Evolutionary conservation across 2,329 filamentous ascomycete species (phyloP).

Genomic region (Venturia effusa): DNA sequence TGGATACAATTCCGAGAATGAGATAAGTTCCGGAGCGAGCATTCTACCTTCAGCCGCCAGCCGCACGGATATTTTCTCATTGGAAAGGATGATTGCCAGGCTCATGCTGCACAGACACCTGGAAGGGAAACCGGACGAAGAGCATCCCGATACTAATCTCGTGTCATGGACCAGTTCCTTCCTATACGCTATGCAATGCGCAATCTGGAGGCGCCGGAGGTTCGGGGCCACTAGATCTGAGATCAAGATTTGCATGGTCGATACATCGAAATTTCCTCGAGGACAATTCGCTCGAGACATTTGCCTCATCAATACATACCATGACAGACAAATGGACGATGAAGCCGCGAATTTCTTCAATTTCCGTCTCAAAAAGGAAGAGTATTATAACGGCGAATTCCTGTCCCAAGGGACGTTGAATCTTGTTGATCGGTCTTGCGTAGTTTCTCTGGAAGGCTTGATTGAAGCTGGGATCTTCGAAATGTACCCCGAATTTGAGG

Average conservation of each 20-base stretch:
- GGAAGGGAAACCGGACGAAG: no score
- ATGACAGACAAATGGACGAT: neutral
- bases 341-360: neutral
- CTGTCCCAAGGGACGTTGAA: neutral
- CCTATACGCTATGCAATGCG: neutral
- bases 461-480: neutral
- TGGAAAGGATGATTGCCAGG: neutral
- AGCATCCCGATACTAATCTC: neutral
- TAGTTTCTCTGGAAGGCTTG: neutral
- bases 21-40: neutral
- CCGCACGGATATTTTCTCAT: neutral
- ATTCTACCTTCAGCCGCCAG: neutral
- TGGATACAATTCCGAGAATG: neutral
- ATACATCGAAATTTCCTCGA: neutral
- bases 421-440: neutral
- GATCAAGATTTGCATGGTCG: slow-evolving; percentile 3
- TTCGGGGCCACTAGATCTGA: neutral
- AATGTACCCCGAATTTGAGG: neutral
- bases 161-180: neutral
- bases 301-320: neutral
- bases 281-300: neutral
- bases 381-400: slow-evolving; percentile 2
- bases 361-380: neutral
- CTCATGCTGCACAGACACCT: no score
- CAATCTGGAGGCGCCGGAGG: neutral